Conservation (phyloP, 2,329 filamentous ascomycete species). For the Penicillium hesseltinei region DNA sequence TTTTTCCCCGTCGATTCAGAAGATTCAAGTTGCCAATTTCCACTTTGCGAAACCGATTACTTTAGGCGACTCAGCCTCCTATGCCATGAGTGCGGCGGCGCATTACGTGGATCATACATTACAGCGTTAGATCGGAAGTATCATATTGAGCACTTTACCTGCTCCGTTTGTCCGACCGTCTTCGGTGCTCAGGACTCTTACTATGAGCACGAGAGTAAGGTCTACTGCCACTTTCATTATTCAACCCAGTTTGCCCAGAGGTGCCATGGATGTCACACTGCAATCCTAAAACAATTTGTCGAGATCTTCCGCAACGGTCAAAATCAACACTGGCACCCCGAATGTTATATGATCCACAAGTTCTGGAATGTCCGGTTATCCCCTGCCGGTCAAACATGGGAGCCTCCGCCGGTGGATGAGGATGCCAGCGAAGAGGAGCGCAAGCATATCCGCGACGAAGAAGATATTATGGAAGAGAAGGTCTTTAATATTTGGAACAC, state of each 20-base stretch:
- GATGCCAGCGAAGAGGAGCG: slow-evolving; percentile 67
- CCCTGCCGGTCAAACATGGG: slow-evolving; percentile 55
- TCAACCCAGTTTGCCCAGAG: slow-evolving; percentile 95
- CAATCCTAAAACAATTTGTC: slow-evolving; percentile 97
- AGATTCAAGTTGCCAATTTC: slow-evolving; percentile 78
- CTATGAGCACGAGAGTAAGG: slow-evolving; percentile 93
- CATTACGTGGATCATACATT: slow-evolving; percentile 94
- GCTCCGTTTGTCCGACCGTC: slow-evolving; percentile 93
- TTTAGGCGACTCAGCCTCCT: slow-evolving; percentile 88
- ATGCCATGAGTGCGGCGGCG: slow-evolving; percentile 88
- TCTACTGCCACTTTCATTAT: slow-evolving; percentile 99
- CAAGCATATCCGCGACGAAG: slow-evolving; percentile 73
- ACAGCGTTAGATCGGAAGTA: slow-evolving; percentile 97
- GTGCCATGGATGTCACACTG: slow-evolving; percentile 94
- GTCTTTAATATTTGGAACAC: slow-evolving; percentile 99
- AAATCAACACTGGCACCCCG: slow-evolving; percentile 98
- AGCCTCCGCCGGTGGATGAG: slow-evolving; percentile 47
- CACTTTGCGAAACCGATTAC: slow-evolving; percentile 96
- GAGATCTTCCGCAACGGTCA: slow-evolving; percentile 97
- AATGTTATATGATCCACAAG: slow-evolving; percentile 99
- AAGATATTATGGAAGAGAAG: slow-evolving; percentile 96
- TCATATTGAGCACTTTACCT: slow-evolving; percentile 98
- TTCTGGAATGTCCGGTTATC: slow-evolving; percentile 97
- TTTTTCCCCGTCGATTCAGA: slow-evolving; percentile 97
- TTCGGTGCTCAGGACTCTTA: slow-evolving; percentile 98